A percentile compares a stretch with the other conserved stretches of the same genome.
Evolutionary conservation across 2,329 filamentous ascomycete genomes (phyloP).

Genomic region (Diplodia seriata): DNA sequence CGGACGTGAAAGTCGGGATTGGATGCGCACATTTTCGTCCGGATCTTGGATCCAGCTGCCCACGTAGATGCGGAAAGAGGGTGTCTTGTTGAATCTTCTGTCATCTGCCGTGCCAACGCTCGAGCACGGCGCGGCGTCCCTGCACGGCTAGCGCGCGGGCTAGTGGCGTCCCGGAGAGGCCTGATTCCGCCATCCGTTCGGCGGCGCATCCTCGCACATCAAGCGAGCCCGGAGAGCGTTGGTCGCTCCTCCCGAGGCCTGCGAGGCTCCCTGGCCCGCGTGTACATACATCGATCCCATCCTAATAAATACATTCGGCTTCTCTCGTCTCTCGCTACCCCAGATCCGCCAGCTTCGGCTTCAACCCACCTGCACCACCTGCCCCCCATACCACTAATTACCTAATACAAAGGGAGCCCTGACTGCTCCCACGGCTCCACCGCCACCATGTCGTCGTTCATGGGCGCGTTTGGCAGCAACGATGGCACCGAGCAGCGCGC

Average conservation of each 20-base stretch:
- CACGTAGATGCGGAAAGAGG: too few relatives aligned
- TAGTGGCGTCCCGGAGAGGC: slow-evolving; percentile 7
- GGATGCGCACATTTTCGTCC: too few relatives aligned
- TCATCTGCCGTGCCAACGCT: too few relatives aligned
- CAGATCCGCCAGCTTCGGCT: slow-evolving; percentile 8
- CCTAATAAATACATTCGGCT: slow-evolving; percentile 29
- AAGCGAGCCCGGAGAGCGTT: slow-evolving; percentile 5
- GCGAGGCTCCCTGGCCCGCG: slow-evolving; percentile 18
- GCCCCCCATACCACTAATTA: neutral
- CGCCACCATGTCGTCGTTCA: slow-evolving; percentile 33
- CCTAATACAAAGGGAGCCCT: slow-evolving; percentile 8
- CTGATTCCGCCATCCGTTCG: slow-evolving; percentile 27
- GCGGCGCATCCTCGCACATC: slow-evolving; percentile 10
- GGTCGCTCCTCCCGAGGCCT: slow-evolving; percentile 17
- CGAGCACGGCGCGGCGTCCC: neutral
- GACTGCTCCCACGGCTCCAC: neutral
- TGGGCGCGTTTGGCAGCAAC: slow-evolving; percentile 27
- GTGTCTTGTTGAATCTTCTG: too few relatives aligned
- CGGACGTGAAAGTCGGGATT: too few relatives aligned
- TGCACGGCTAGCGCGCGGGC: neutral
- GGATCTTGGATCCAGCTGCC: too few relatives aligned
- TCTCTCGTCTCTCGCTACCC: slow-evolving; percentile 12
- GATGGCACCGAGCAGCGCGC: slow-evolving; percentile 17
- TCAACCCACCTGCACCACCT: neutral
- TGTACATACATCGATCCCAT: neutral